phyloP scores from a whole-genome alignment of 2,329 filamentous ascomycete genomes.

The Penicillium sp. region DNA sequence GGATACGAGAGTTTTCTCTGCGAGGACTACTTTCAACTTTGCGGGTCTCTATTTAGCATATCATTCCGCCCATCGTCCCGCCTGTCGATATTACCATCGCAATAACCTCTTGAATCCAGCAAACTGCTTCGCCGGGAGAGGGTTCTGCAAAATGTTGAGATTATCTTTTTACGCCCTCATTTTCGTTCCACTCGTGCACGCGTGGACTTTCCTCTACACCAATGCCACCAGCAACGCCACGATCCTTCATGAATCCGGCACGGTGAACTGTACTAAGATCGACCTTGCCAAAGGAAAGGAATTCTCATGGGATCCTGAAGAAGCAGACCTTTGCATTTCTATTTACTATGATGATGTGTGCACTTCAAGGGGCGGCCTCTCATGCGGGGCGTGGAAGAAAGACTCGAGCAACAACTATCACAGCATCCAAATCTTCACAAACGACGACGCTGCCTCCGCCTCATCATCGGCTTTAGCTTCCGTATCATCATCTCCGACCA shows the following conservation, averaged over 20 bases:
- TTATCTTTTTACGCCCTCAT: background rate
- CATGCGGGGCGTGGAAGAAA: conserved; percentile 15
- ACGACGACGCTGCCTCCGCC: conserved; percentile 2
- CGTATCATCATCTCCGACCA: background rate
- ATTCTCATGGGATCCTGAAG: conserved; percentile 23
- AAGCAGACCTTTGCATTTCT: conserved; percentile 14
- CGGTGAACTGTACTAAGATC: conserved; percentile 13
- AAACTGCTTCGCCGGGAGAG: too few species aligned
- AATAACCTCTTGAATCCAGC: background rate
- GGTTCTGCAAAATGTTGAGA: background rate
- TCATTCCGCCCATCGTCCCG: too few species aligned
- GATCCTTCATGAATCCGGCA: conserved; percentile 11
- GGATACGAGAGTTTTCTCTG: background rate
- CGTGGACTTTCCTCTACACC: conserved; percentile 23
- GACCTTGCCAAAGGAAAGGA: conserved; percentile 10
- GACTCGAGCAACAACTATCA: conserved; percentile 11
- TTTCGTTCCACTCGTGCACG: conserved; percentile 7
- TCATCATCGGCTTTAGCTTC: background rate
- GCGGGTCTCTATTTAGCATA: background rate
- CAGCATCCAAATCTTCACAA: conserved; percentile 9
- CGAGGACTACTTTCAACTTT: background rate
- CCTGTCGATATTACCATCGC: too few species aligned
- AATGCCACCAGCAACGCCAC: conserved; percentile 14
- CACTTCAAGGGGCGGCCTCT: conserved; percentile 9
- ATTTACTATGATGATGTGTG: conserved; percentile 19